Conservation (phyloP, 2,329 filamentous ascomycete genomes). For the Lachnum nothofagi region DNA sequence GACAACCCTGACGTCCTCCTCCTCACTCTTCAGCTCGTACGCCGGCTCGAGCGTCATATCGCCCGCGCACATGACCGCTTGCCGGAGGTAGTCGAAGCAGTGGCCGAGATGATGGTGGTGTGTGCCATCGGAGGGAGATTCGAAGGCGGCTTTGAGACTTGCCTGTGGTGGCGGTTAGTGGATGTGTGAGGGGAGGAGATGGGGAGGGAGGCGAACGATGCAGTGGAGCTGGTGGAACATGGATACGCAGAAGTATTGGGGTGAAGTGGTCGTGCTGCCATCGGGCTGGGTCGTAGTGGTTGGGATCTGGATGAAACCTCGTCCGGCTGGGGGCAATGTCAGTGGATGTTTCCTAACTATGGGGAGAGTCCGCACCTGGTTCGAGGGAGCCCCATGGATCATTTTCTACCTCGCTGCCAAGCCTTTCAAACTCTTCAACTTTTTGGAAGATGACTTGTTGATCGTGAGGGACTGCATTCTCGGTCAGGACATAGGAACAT, state of each 20-base stretch:
- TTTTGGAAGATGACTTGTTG: background rate
- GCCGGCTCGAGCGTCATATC: slow-evolving; percentile 16
- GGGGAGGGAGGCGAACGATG: slow-evolving; percentile 2
- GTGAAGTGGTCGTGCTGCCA: slow-evolving; percentile 2
- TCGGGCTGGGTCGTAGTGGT: background rate
- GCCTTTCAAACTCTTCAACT: background rate
- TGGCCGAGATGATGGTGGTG: slow-evolving; percentile 9
- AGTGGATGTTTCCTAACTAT: background rate
- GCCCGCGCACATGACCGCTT: slow-evolving; percentile 18
- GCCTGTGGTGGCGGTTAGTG: slow-evolving; percentile 2
- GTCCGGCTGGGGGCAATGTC: slow-evolving; percentile 3
- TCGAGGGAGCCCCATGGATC: background rate
- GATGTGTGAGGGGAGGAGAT: background rate
- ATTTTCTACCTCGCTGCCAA: background rate
- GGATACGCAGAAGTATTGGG: slow-evolving; percentile 9
- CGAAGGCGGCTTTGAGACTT: slow-evolving; percentile 13
- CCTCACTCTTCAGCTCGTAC: slow-evolving; percentile 2
- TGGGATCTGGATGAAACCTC: slow-evolving; percentile 8
- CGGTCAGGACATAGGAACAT: background rate
- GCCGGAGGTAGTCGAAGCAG: slow-evolving; percentile 19
- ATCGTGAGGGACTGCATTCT: background rate
- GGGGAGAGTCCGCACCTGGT: background rate
- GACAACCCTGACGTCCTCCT: slow-evolving; percentile 3
- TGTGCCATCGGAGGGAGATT: background rate
- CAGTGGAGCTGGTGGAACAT: slow-evolving; percentile 17